These are phyloP conservation scores for Penicillium simplicissimum DNA, from an alignment of 495 filamentous ascomycete genomes.

Conservation along the genomic window DNA sequence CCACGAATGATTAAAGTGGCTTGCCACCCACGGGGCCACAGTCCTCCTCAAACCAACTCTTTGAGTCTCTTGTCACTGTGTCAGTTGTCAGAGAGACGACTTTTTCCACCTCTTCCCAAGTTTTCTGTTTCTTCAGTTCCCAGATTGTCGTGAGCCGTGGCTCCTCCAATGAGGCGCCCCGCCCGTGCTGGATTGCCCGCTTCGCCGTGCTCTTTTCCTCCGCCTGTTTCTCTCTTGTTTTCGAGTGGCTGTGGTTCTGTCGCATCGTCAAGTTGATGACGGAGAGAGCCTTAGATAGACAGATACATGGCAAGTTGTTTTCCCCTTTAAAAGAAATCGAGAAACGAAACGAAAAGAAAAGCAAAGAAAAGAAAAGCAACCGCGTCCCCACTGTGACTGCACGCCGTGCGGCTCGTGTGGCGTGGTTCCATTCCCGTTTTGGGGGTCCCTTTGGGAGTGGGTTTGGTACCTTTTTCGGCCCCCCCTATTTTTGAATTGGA, in stretches of 20 bases:
- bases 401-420: constrained; percentile 2
- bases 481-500: too few relatives aligned
- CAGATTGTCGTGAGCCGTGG: not conserved
- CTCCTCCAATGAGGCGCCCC: constrained; percentile 11
- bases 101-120: too few relatives aligned
- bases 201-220: constrained; percentile 7
- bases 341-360: not conserved
- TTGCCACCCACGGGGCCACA: not conserved
- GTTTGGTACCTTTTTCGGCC: not conserved
- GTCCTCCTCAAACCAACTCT: too few relatives aligned
- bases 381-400: too few relatives aligned
- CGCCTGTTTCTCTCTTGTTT: not conserved
- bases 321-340: not conserved
- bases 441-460: too few relatives aligned
- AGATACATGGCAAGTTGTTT: too few relatives aligned
- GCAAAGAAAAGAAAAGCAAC: not conserved
- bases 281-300: not conserved
- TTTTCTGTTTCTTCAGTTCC: not conserved
- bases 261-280: not conserved
- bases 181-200: constrained; percentile 9
- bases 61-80: too few relatives aligned
- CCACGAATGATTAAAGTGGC: not conserved
- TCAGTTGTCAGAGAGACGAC: too few relatives aligned
- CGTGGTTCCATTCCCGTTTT: not conserved
- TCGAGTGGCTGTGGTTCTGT: not conserved